A percentile compares a stretch with the other conserved stretches of the same genome.
phyloP scores from a whole-genome alignment of 1,284 basidiomycete genomes.

The Mycena sp. region DNA sequence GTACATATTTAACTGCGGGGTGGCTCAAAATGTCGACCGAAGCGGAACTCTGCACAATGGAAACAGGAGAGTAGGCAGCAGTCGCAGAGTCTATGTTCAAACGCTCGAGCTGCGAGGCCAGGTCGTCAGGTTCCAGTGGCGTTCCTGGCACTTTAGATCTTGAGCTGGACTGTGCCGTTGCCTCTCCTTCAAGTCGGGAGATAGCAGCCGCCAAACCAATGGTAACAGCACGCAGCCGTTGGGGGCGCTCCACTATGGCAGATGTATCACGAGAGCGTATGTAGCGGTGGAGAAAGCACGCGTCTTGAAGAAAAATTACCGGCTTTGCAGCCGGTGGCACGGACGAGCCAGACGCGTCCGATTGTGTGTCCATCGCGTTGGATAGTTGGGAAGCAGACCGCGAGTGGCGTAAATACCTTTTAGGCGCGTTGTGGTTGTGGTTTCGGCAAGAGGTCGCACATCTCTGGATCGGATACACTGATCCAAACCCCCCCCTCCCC shows the following conservation, averaged over 20 bases:
- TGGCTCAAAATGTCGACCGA: conserved; percentile 65
- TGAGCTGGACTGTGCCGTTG: not conserved
- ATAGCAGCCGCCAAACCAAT: conserved; percentile 83
- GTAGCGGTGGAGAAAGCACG: conserved; percentile 79
- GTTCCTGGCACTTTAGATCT: conserved; percentile 12
- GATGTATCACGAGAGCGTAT: conserved; percentile 81
- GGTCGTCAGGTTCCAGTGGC: conserved; percentile 52
- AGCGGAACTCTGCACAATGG: conserved; percentile 62
- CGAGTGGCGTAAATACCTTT: too few species aligned
- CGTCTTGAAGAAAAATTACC: conserved; percentile 66
- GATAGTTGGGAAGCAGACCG: too few species aligned
- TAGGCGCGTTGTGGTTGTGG: too few species aligned
- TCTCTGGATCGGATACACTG: too few species aligned
- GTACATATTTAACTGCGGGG: conserved; percentile 76
- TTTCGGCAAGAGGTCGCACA: too few species aligned
- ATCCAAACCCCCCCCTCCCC: too few species aligned
- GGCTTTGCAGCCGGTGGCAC: conserved; percentile 14
- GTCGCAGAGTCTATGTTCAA: conserved; percentile 48
- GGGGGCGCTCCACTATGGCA: conserved; percentile 87
- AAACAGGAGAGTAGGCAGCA: conserved; percentile 38
- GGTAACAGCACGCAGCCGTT: conserved; percentile 86
- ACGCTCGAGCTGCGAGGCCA: conserved; percentile 62
- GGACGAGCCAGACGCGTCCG: not conserved
- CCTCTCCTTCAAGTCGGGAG: conserved; percentile 68
- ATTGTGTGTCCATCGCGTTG: not conserved